Percentiles rank a stretch among this genome's conserved stretches.
phyloP scores from a whole-genome alignment of 2,329 filamentous ascomycete genomes.

The Cercospora citrullina region DNA sequence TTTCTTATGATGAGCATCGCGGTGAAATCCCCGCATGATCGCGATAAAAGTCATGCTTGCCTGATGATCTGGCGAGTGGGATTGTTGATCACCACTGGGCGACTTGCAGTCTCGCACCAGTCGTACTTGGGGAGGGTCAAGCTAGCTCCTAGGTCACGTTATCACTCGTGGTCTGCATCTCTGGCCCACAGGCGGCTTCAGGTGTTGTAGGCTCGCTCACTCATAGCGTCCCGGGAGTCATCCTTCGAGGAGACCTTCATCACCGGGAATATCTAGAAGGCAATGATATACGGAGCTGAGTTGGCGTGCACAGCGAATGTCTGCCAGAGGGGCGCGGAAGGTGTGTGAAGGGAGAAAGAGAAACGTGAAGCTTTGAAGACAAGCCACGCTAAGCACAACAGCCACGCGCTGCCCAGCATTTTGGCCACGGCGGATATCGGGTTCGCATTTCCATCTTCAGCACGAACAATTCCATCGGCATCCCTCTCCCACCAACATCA shows the following conservation, averaged over 20 bases:
- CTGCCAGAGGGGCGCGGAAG: not conserved
- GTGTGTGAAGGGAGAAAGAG: not conserved
- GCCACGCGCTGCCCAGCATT: not conserved
- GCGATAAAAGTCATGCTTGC: not conserved
- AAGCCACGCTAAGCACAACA: not conserved
- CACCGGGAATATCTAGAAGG: not conserved
- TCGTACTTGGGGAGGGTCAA: not conserved
- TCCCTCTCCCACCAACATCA: constrained; percentile 21
- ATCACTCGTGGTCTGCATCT: not conserved
- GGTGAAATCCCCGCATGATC: not conserved
- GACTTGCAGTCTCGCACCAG: not conserved
- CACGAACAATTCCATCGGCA: not conserved
- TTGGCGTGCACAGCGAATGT: not conserved
- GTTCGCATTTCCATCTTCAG: not conserved
- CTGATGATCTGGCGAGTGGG: not conserved
- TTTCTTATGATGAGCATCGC: not conserved
- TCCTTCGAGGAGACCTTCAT: not conserved
- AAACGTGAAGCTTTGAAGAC: not conserved
- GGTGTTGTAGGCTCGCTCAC: not conserved
- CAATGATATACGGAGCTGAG: not conserved
- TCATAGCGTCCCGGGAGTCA: not conserved
- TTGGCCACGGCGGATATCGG: not conserved
- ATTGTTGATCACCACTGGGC: not conserved
- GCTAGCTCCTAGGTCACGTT: not conserved
- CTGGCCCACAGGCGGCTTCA: not conserved